Evolutionary conservation across 495 filamentous ascomycete genomes (phyloP), one percentile per base, ranked within the genome.

Genomic region (Aspergillus heteromorphus): DNA sequence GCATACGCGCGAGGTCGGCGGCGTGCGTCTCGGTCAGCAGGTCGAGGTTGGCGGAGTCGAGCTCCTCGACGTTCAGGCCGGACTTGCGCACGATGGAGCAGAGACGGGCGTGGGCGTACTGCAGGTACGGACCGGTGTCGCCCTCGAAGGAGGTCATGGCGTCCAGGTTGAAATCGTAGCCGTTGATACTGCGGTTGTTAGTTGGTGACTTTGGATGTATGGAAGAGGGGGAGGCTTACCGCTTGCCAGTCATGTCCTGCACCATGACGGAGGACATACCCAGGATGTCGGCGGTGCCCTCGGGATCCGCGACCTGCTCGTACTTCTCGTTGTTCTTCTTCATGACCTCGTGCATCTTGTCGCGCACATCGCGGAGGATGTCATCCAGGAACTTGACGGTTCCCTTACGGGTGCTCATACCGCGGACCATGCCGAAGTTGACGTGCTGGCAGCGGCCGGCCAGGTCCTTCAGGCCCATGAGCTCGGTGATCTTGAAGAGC

Each of bases 291-390:
- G 76, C 73, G 8, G 72, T 74, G 55, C 77, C 67, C 43, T 72
- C 79, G 4, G 84, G 83, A 60, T 88, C 73, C 59, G 70, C 73
- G 14, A 87, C 80, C 70, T 87, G 83, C 51, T 78, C 64, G 60
- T 88, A 86, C 63, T 87, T 86, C 52, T 73, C 74, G 29, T 77
- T 65, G 65, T 87, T 87, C 67, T 71, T 79, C 68, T 71, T 73
- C 83, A 88, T 87, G 23, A 86, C 83, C 51, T 85, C 84, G 70
- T 87, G 84, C 83, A 88, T 87, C 66, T 84, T 82, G 20, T 86
- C 84, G 30, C 75, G 78, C 34, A 84, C 81, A 57, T 85, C 78
- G 38, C 72, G 64, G 48, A 89, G 69, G 48, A 87, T 85, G 63
- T 87, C 83, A 53, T 85, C 83, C 53, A 89, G 70, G 65, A 87